These are phyloP conservation scores for Metschnikowia amazonensis DNA, from an alignment of 805 yeast species.

Conservation along the genomic window DNA sequence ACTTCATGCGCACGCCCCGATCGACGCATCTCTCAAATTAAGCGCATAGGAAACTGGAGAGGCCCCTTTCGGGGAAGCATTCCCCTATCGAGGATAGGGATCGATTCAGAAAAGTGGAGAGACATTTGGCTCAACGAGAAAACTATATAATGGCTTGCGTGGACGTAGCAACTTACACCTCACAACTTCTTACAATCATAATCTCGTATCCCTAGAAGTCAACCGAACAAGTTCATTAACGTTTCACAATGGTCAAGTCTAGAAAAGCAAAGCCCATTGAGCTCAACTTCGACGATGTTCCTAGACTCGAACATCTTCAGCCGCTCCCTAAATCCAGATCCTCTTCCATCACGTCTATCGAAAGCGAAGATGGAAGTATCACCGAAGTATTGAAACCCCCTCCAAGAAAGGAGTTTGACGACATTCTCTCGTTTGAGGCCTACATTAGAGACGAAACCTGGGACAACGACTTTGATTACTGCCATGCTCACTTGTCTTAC, in stretches of 20 bases:
- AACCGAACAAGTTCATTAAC: not conserved
- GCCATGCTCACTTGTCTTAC: constrained; percentile 63
- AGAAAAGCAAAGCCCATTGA: constrained; percentile 23
- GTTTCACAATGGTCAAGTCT: constrained; percentile 21
- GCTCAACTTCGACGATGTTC: constrained; percentile 38
- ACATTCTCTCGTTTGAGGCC: constrained; percentile 56
- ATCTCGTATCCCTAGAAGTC: not conserved
- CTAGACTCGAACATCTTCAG: constrained; percentile 34
- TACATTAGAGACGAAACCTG: constrained; percentile 69
- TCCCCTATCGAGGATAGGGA: not conserved
- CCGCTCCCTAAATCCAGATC: constrained; percentile 39
- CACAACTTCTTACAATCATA: not conserved
- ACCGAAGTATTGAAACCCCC: constrained; percentile 35
- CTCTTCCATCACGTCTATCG: constrained; percentile 36
- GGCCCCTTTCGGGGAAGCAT: not conserved
- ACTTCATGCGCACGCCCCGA: not conserved
- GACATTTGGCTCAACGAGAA: not conserved
- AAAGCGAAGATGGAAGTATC: constrained; percentile 28
- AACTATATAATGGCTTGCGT: not conserved
- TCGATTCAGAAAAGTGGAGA: not conserved
- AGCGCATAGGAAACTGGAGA: not conserved
- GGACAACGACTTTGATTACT: constrained; percentile 68
- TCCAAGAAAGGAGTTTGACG: constrained; percentile 53
- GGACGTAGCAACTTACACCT: not conserved
- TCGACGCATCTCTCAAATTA: not conserved